A percentile compares a stretch with the other conserved stretches of the same genome.
Conservation (phyloP, 352 stramenopile species). For the Phytophthora cryptogea region DNA sequence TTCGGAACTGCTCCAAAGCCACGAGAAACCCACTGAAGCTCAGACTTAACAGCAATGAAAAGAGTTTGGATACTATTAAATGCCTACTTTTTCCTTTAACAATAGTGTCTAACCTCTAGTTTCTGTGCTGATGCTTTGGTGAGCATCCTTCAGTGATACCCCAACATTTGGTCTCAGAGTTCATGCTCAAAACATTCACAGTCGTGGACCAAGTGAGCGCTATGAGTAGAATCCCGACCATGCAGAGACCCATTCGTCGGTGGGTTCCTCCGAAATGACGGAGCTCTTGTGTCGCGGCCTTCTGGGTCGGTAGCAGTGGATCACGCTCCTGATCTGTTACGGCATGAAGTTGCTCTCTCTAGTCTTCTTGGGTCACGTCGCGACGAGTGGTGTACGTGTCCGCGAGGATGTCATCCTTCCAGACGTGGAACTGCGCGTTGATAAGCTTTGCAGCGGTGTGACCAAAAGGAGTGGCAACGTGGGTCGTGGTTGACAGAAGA, state of each 20-base stretch:
- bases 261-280: slow-evolving; percentile 28
- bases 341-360: slow-evolving; percentile 49
- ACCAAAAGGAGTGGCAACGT: slow-evolving; percentile 42
- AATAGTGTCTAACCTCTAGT: not conserved
- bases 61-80: not conserved
- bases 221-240: slow-evolving; percentile 23
- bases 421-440: slow-evolving; percentile 48
- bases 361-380: slow-evolving; percentile 47
- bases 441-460: slow-evolving; percentile 43
- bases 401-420: slow-evolving; percentile 35
- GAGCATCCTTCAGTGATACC: slow-evolving; percentile 45
- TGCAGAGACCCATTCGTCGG: slow-evolving; percentile 24
- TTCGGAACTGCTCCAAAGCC: slow-evolving; percentile 32
- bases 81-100: not conserved
- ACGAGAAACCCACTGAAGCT: slow-evolving; percentile 2
- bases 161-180: slow-evolving; percentile 43
- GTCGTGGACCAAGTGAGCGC: slow-evolving; percentile 28
- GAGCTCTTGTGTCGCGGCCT: slow-evolving; percentile 38
- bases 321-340: slow-evolving; percentile 52
- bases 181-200: slow-evolving; percentile 47
- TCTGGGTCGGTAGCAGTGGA: slow-evolving; percentile 45
- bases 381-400: slow-evolving; percentile 43
- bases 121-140: slow-evolving; percentile 4
- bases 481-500: slow-evolving; percentile 45
- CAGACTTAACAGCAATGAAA: not conserved